Evolutionary conservation across 768 basidiomycete genomes (phyloP).

Genomic region (Amanita pseudoporphyria): DNA sequence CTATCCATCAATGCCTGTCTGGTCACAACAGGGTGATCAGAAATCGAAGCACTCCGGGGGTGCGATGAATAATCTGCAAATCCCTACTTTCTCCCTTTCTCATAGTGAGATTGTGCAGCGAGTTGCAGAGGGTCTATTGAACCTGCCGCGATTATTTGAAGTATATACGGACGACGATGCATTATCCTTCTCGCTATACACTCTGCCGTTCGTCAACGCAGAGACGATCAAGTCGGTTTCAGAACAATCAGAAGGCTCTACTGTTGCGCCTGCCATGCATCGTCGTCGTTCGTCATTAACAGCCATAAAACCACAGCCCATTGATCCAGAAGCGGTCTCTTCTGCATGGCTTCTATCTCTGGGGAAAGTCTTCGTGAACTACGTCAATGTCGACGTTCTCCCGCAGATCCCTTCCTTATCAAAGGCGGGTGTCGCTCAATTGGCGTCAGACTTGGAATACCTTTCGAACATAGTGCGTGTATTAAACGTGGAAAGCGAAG

Average conservation of each 20-base stretch:
- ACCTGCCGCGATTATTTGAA: slow-evolving; percentile 89
- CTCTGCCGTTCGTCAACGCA: slow-evolving; percentile 60
- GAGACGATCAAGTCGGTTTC: slow-evolving; percentile 39
- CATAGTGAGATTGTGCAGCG: slow-evolving; percentile 84
- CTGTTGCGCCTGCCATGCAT: slow-evolving; percentile 22
- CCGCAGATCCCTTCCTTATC: slow-evolving; percentile 62
- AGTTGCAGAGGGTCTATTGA: slow-evolving; percentile 89
- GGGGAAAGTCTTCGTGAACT: slow-evolving; percentile 67
- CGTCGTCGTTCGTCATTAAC: slow-evolving; percentile 34
- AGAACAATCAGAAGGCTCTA: slow-evolving; percentile 27
- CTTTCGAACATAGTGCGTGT: slow-evolving; percentile 85
- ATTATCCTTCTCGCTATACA: slow-evolving; percentile 78
- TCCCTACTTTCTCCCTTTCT: slow-evolving; percentile 90
- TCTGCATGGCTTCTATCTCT: slow-evolving; percentile 90
- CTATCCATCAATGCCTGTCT: slow-evolving; percentile 62
- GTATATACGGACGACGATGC: slow-evolving; percentile 91
- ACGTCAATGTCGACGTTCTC: slow-evolving; percentile 62
- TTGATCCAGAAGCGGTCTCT: slow-evolving; percentile 74
- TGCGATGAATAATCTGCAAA: slow-evolving; percentile 41
- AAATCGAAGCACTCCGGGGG: slow-evolving; percentile 35
- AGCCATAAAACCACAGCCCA: slow-evolving; percentile 22
- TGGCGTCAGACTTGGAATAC: slow-evolving; percentile 82
- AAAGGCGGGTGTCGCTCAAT: slow-evolving; percentile 65
- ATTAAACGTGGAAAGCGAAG: slow-evolving; percentile 79
- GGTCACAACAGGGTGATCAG: slow-evolving; percentile 47